These are phyloP conservation scores for Suillus brevipes DNA, from an alignment of 768 basidiomycete species.

Conservation along the genomic window DNA sequence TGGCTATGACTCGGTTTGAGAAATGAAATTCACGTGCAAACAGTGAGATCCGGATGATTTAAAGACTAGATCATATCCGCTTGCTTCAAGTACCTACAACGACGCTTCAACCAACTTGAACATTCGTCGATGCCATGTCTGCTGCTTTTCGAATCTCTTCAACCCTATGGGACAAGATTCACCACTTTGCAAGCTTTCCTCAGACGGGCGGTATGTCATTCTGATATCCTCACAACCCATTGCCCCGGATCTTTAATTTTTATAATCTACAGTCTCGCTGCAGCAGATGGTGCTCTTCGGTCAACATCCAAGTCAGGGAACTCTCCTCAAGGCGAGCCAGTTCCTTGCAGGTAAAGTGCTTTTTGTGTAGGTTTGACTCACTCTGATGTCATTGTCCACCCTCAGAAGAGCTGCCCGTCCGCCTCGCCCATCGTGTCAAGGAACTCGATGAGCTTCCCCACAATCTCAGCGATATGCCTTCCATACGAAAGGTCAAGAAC, in stretches of 20 bases:
- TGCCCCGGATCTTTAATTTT: not conserved
- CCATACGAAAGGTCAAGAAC: conserved; percentile 91
- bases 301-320: conserved; percentile 93
- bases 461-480: conserved; percentile 86
- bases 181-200: conserved; percentile 88
- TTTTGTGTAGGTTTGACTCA: not conserved
- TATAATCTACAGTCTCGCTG: conserved; percentile 67
- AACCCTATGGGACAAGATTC: conserved; percentile 85
- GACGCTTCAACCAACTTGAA: not conserved
- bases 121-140: conserved; percentile 31
- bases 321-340: conserved; percentile 87
- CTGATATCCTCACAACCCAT: not conserved
- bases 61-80: not conserved
- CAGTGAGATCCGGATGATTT: conserved; percentile 1
- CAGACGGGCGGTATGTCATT: conserved; percentile 78
- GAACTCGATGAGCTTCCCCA: conserved; percentile 95
- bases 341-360: conserved; percentile 71
- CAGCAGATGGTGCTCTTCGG: conserved; percentile 99
- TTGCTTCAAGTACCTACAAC: not conserved
- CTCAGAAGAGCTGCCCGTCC: conserved; percentile 89
- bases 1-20: not conserved
- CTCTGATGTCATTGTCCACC: not conserved
- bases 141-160: conserved; percentile 68
- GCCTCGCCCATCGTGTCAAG: conserved; percentile 93
- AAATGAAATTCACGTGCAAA: conserved; percentile 5